These are phyloP conservation scores for Plasmopara halstedii DNA, from an alignment of 352 stramenopile species.

Conservation along the genomic window DNA sequence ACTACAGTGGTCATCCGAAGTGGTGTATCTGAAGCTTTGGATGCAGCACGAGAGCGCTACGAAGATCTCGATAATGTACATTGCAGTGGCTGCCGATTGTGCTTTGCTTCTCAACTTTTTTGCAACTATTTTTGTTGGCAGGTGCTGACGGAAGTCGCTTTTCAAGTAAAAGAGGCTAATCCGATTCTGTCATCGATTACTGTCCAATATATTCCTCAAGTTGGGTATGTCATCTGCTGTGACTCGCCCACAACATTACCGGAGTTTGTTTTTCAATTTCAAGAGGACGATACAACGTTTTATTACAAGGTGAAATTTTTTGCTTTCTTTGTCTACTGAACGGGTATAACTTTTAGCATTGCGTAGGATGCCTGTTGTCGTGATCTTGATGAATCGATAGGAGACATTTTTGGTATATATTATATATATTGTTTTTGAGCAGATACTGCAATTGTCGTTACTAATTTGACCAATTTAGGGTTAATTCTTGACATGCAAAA, in stretches of 20 bases:
- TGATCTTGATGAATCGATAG: conserved; percentile 72
- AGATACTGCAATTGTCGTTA: neutral
- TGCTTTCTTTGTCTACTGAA: neutral
- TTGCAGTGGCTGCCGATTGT: neutral
- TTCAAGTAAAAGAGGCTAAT: conserved; percentile 74
- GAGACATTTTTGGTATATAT: conserved; percentile 67
- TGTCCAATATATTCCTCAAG: conserved; percentile 82
- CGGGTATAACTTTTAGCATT: neutral
- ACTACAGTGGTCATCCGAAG: conserved; percentile 52
- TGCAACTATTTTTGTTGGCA: conserved; percentile 15
- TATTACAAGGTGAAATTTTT: conserved; percentile 72
- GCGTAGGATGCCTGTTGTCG: conserved; percentile 63
- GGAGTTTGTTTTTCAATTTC: conserved; percentile 83
- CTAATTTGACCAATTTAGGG: conserved; percentile 24
- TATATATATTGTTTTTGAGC: neutral
- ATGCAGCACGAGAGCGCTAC: conserved; percentile 58
- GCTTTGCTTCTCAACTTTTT: neutral
- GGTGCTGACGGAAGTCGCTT: conserved; percentile 77
- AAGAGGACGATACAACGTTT: conserved; percentile 80
- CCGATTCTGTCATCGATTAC: conserved; percentile 64
- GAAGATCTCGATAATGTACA: conserved; percentile 77
- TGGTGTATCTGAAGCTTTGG: conserved; percentile 64
- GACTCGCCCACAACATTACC: conserved; percentile 54
- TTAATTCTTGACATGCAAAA: conserved; percentile 76
- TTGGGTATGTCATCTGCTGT: conserved; percentile 81